Evolutionary conservation across 768 basidiomycete genomes (phyloP), one percentile per base, ranked within the genome.

Genomic region (Mycena galopus): DNA sequence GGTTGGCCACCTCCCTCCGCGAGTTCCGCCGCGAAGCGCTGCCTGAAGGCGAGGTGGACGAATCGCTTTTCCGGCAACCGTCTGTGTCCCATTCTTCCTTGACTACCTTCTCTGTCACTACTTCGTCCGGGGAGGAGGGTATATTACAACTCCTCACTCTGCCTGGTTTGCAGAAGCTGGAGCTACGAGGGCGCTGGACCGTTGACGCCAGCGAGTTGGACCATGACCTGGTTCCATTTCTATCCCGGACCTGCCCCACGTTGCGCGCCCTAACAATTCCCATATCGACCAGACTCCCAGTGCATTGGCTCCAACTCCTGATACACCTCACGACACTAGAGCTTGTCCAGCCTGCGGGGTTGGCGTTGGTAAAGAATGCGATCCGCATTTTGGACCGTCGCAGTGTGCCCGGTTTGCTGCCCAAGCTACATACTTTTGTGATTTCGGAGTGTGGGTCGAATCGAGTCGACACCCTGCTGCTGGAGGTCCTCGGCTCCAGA

Each of bases 401-500:
- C 6, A 58, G 7, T 35, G 4, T 33, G 19, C 69, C 69, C 9
- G 55, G 58, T 50, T 70, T 70, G 19, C 62, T 70, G 56, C 69
- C 69, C 7, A 63, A 58, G 42, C 69, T 70, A 16, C 29, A 70
- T 37, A 14, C 23, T 10, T 50, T 70, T 21, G 62, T 37, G 39
- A 16, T 64, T 14, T 58, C 27, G 61, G 23, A 57, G 2, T 44
- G 61, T 39, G 42, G 39, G 30, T 57, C 62, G 17, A 37, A 70
- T 33, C 29, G 32, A 44, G 42, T 64, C 5, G 68, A 63, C 53
- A 14, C 10, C 50, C 29, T 25, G 29, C 53, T 69, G 68, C 39
- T 69, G 53, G 61, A 69, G 17, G 61, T 35, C 7, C 68, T 69
- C 30, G 39, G 4, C 23, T 69, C 68, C 37, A 69, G 68, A 69